Base-by-base conservation (phyloP, 306 rosid genomes). In the Malus asiatica region DNA sequence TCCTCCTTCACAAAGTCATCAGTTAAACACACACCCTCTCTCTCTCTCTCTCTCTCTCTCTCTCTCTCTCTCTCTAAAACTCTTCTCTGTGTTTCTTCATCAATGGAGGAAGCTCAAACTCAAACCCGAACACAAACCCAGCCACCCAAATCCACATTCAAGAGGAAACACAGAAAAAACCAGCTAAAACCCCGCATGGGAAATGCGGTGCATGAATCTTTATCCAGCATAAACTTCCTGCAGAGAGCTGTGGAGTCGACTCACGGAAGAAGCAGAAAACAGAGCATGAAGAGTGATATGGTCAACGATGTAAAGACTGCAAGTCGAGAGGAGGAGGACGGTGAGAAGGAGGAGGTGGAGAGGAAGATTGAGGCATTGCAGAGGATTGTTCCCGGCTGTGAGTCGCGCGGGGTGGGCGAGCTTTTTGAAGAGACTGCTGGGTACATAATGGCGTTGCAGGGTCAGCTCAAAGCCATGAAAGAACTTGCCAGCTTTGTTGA, bases 381-480 rank as follows among this genome's bases (percentile, higher is more conserved):
- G 90, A 89, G 79, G 86, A 88, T 95, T 63, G 97, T 95, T 33
- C 98, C 98, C 0, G 91, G 91, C 6, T 96, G 97, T 0, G 97
- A 87, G 46, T 81, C 89, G 6, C 83, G 85, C 3, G 97, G 86
- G 3, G 93, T 88, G 12, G 98, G 92, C 82, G 82, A 88, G 69
- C 96, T 95, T 0, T 95, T 95, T 40, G 96, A 95, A 73, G 90
- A 92, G 70, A 95, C 98, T 42, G 98, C 98, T 27, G 91, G 82
- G 1, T 95, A 95, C 75, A 95, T 95, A 30, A 27, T 90, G 76
- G 71, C 90, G 6, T 85, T 95, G 83, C 97, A 89, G 84, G 84
- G 66, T 59, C 96, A 88, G 76, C 87, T 92, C 72, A 92, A 92
- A 73, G 87, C 93, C 75, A 80, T 95, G 84, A 92, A 82, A 66